Percentiles rank a stretch among this genome's conserved stretches.
Evolutionary conservation across 306 rosid species (phyloP).

Genomic region (Dalbergia oliveri): DNA sequence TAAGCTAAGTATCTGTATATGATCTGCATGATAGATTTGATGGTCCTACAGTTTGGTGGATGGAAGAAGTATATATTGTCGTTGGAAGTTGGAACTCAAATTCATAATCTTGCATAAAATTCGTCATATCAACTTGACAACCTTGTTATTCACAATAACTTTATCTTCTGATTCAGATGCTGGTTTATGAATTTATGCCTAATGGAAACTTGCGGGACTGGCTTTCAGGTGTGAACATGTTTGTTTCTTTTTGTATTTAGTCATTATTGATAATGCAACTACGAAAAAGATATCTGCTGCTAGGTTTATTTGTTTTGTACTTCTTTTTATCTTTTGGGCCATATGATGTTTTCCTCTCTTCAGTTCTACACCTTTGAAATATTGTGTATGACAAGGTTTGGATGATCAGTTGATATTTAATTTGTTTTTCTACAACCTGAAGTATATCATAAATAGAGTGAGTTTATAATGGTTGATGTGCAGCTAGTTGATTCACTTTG

Average conservation of each 20-base stretch:
- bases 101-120: background rate
- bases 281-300: background rate
- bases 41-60: no score
- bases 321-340: background rate
- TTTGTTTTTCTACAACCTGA: slow-evolving; percentile 12
- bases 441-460: background rate
- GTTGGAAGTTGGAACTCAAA: background rate
- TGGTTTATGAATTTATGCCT: slow-evolving; percentile 93
- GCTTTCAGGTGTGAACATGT: slow-evolving; percentile 69
- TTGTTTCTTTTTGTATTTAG: background rate
- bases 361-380: no score
- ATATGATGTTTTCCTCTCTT: no score
- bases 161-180: slow-evolving; percentile 70
- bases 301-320: background rate
- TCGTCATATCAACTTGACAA: slow-evolving; percentile 7
- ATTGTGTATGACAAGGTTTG: background rate
- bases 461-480: background rate
- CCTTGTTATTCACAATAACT: slow-evolving; percentile 34
- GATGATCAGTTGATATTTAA: background rate
- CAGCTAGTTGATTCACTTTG: background rate
- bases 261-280: background rate
- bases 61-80: no score
- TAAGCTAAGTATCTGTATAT: no score
- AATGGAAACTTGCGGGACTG: slow-evolving; percentile 86
- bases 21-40: no score